Evolutionary conservation across 306 rosid genomes (phyloP).

Genomic region (Crotalaria pallida): DNA sequence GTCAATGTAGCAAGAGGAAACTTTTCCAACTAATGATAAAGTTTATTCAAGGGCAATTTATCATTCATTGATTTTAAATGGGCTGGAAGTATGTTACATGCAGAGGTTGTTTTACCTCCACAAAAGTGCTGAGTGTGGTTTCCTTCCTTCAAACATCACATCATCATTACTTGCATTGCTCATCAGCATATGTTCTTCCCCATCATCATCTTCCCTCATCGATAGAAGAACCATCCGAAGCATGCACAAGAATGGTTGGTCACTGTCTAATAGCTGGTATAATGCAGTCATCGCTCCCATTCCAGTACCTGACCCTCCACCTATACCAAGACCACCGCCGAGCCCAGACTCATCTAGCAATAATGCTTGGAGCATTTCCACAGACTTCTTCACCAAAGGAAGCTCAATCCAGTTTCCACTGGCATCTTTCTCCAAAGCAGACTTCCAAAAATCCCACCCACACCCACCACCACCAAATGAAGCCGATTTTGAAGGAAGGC

Average conservation of each 20-base stretch:
- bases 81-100: constrained; percentile 14
- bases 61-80: not conserved
- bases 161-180: constrained; percentile 46
- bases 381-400: constrained; percentile 83
- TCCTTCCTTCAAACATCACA: constrained; percentile 59
- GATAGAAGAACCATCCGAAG: constrained; percentile 96
- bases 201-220: constrained; percentile 91
- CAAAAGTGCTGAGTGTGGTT: constrained; percentile 66
- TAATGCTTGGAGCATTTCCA: constrained; percentile 93
- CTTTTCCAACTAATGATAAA: constrained; percentile 1
- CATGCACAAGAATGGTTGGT: constrained; percentile 97
- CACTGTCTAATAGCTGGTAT: constrained; percentile 95
- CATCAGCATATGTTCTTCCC: constrained; percentile 51
- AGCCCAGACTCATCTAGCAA: constrained; percentile 91
- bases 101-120: constrained; percentile 63
- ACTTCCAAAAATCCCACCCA: constrained; percentile 84
- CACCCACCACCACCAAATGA: constrained; percentile 89
- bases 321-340: constrained; percentile 99
- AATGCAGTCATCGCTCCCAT: constrained; percentile 98
- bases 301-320: constrained; percentile 99
- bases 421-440: constrained; percentile 76
- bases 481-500: constrained; percentile 57
- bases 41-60: not conserved
- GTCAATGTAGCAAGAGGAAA: not conserved
- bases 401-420: constrained; percentile 82